Evolutionary conservation across 2,329 filamentous ascomycete species (phyloP).

Genomic region (Paramyrothecium sp.): DNA sequence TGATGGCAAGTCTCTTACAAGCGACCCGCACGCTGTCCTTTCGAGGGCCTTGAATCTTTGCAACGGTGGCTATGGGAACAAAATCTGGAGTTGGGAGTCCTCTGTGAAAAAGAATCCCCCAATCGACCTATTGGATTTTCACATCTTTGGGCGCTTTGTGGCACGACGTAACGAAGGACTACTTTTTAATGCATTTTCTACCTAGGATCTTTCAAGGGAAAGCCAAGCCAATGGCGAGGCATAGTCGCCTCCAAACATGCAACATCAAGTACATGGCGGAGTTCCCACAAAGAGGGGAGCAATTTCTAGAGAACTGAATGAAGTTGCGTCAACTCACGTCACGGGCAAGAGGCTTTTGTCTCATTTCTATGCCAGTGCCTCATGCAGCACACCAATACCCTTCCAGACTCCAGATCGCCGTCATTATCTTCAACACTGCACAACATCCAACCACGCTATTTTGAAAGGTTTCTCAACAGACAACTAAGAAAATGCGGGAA

Average conservation of each 20-base stretch:
- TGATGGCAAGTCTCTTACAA: slow-evolving; percentile 8
- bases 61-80: too few relatives aligned
- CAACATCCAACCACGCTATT: not conserved
- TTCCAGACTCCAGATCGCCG: not conserved
- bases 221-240: too few relatives aligned
- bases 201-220: too few relatives aligned
- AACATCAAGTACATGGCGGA: too few relatives aligned
- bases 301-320: not conserved
- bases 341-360: not conserved
- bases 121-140: too few relatives aligned
- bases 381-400: not conserved
- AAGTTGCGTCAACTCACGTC: not conserved
- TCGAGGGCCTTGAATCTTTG: not conserved
- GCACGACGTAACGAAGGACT: too few relatives aligned
- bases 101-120: too few relatives aligned
- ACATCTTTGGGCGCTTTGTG: too few relatives aligned
- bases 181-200: too few relatives aligned
- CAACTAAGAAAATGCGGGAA: not conserved
- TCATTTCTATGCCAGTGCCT: not conserved
- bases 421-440: not conserved
- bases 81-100: too few relatives aligned
- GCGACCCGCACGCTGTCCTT: not conserved
- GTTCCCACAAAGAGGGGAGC: too few relatives aligned
- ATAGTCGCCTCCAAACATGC: too few relatives aligned
- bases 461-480: not conserved